Conservation (phyloP, 2,329 filamentous ascomycete species). For the Simplicillium sp. region DNA sequence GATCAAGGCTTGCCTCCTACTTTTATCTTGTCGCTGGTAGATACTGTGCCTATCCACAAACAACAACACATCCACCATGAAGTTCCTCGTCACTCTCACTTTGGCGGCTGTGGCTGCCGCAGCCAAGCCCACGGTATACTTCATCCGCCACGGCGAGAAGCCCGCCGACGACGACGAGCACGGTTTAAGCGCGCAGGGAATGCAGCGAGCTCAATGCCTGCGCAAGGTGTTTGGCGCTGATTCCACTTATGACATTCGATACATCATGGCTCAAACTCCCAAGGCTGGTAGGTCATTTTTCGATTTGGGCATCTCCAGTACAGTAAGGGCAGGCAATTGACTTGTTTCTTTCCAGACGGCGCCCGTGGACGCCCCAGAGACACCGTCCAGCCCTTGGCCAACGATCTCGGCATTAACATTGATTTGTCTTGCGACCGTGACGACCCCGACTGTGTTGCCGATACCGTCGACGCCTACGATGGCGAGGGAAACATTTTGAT, state of each 20-base stretch:
- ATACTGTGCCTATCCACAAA: too few species aligned
- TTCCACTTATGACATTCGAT: slow-evolving; percentile 44
- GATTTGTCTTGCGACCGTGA: slow-evolving; percentile 47
- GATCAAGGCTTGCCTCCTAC: too few species aligned
- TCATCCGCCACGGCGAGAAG: slow-evolving; percentile 58
- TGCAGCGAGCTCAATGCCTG: slow-evolving; percentile 50
- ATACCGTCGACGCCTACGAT: slow-evolving; percentile 35
- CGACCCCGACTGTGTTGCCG: slow-evolving; percentile 42
- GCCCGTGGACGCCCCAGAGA: slow-evolving; percentile 41
- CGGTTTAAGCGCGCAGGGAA: slow-evolving; percentile 41
- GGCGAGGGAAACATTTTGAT: slow-evolving; percentile 49
- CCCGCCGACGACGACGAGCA: slow-evolving; percentile 35
- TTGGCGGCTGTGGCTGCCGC: slow-evolving; percentile 11
- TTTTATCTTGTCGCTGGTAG: too few species aligned
- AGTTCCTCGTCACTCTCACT: slow-evolving; percentile 9
- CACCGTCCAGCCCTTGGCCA: slow-evolving; percentile 46
- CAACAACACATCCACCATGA: slow-evolving; percentile 11
- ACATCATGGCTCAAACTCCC: slow-evolving; percentile 48
- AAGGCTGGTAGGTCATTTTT: slow-evolving; percentile 28
- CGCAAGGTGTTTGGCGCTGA: slow-evolving; percentile 41
- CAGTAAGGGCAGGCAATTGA: not conserved
- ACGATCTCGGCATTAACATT: slow-evolving; percentile 43
- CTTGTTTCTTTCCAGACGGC: slow-evolving; percentile 27
- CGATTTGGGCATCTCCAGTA: not conserved
- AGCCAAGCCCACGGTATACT: slow-evolving; percentile 41